These are phyloP conservation scores for Huiozyma naganishii DNA, from an alignment of 805 yeast species.

Conservation along the genomic window DNA sequence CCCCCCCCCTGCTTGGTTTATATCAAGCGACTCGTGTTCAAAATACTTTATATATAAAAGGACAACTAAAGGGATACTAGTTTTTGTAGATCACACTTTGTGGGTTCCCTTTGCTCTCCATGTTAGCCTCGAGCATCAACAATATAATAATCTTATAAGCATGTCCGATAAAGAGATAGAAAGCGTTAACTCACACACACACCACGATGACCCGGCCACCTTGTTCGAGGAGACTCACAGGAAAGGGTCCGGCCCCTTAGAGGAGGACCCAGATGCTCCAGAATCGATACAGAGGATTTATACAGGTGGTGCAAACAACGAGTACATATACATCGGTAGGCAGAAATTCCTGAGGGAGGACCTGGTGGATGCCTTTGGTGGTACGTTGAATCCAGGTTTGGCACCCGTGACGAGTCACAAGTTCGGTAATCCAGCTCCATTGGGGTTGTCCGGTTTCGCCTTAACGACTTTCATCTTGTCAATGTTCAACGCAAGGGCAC, in stretches of 20 bases:
- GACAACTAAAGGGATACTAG: too few species aligned
- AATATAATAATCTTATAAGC: too few species aligned
- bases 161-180: constrained; percentile 1
- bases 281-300: constrained; percentile 18
- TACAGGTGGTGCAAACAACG: constrained; percentile 40
- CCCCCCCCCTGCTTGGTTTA: too few species aligned
- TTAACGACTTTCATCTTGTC: constrained; percentile 51
- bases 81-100: too few species aligned
- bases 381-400: constrained; percentile 65
- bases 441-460: constrained; percentile 53
- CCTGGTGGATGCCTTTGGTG: constrained; percentile 62
- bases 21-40: too few species aligned
- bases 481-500: constrained; percentile 42
- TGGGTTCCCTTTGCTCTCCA: too few species aligned
- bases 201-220: constrained; percentile 1
- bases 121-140: too few species aligned
- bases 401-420: constrained; percentile 44
- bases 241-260: too few species aligned
- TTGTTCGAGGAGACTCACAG: neutral
- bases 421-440: constrained; percentile 56
- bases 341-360: constrained; percentile 56
- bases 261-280: neutral
- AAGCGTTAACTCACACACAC: constrained; percentile 1
- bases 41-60: too few species aligned
- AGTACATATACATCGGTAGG: constrained; percentile 60